A percentile compares a stretch with the other conserved stretches of the same genome.
Conservation (phyloP, 2,329 filamentous ascomycete species). For the Phialophora verrucosa region DNA sequence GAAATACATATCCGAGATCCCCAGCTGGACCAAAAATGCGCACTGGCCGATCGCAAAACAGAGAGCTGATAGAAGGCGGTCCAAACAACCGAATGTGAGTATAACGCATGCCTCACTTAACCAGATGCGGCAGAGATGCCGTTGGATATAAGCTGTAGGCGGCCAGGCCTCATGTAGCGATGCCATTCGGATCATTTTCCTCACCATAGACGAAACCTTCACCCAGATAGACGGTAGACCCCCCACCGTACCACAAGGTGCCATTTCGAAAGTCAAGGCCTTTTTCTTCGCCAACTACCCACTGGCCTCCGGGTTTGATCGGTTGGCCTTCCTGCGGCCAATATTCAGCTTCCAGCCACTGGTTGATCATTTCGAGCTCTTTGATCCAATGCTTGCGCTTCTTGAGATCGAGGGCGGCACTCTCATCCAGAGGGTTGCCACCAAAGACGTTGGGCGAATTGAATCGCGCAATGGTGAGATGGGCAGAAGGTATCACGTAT, state of each 20-base stretch:
- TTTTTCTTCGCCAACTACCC: constrained; percentile 84
- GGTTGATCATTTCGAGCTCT: constrained; percentile 77
- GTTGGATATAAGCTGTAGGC: background rate
- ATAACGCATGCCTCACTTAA: background rate
- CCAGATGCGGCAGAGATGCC: background rate
- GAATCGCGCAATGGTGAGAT: constrained; percentile 86
- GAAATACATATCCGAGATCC: background rate
- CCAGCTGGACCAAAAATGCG: background rate
- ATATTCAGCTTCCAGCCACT: constrained; percentile 71
- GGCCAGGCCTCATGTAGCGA: background rate
- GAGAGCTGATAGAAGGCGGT: background rate
- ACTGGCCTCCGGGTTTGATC: constrained; percentile 66
- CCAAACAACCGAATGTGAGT: background rate
- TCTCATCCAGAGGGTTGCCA: constrained; percentile 49
- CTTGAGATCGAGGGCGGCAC: constrained; percentile 49
- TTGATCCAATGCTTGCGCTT: constrained; percentile 70
- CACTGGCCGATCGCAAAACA: background rate
- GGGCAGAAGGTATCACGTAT: constrained; percentile 87
- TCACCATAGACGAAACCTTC: constrained; percentile 35
- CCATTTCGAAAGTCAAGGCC: constrained; percentile 79
- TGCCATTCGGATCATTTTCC: constrained; percentile 17
- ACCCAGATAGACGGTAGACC: constrained; percentile 67
- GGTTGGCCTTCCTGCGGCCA: constrained; percentile 62
- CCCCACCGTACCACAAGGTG: constrained; percentile 84
- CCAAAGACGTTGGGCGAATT: constrained; percentile 67